These are phyloP conservation scores for Chondrostereum purpureum DNA, from an alignment of 1,284 basidiomycete species.

Conservation along the genomic window DNA sequence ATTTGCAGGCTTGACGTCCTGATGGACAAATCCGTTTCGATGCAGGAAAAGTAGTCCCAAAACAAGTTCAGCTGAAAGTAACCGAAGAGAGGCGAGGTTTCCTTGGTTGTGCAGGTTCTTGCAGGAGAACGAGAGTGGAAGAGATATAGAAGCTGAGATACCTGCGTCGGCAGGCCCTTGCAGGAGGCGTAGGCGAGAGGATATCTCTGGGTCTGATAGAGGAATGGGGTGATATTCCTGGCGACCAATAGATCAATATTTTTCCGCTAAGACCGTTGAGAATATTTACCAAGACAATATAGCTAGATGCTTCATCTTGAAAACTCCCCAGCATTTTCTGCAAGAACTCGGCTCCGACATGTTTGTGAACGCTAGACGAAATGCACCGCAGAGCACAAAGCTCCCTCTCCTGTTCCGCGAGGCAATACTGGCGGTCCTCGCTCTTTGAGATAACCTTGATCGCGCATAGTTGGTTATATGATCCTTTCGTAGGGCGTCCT, in stretches of 20 bases:
- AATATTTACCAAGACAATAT: constrained; percentile 47
- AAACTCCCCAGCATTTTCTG: constrained; percentile 15
- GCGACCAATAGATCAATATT: neutral
- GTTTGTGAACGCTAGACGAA: neutral
- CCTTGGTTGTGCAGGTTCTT: constrained; percentile 38
- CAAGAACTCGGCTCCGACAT: constrained; percentile 12
- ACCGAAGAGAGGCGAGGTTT: constrained; percentile 41
- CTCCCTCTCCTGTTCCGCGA: constrained; percentile 15
- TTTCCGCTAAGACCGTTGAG: constrained; percentile 23
- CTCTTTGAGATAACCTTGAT: constrained; percentile 19
- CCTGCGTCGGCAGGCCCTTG: constrained; percentile 14
- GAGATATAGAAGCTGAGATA: constrained; percentile 14
- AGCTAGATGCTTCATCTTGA: constrained; percentile 12
- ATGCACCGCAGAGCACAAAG: constrained; percentile 17
- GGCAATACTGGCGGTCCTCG: constrained; percentile 9
- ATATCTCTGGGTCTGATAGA: constrained; percentile 22
- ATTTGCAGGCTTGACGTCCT: constrained; percentile 28
- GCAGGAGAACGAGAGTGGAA: constrained; percentile 12
- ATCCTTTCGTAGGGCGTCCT: constrained; percentile 13
- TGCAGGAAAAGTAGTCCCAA: constrained; percentile 61
- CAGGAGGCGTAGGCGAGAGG: constrained; percentile 33
- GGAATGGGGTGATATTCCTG: constrained; percentile 25
- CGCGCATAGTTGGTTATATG: constrained; percentile 15
- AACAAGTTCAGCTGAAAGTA: constrained; percentile 58
- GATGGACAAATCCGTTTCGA: constrained; percentile 39